phyloP scores from a whole-genome alignment of 106 monocot genomes.

The Apostasia ramifera region DNA sequence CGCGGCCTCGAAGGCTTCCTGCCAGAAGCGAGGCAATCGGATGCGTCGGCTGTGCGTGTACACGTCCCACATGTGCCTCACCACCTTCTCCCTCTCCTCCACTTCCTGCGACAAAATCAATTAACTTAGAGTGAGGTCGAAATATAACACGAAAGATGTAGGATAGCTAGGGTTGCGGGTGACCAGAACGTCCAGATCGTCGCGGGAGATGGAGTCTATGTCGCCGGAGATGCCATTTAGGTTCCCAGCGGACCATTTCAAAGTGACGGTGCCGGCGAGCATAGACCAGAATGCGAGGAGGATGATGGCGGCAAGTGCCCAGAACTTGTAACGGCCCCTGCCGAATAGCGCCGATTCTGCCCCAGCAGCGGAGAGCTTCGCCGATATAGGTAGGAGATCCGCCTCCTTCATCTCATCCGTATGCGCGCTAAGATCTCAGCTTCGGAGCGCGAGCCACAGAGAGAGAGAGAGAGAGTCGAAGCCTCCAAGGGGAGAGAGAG shows the following conservation, averaged over 20 bases:
- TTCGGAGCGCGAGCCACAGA: not conserved
- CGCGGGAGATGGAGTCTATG: conserved; percentile 27
- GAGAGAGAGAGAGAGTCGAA: not conserved
- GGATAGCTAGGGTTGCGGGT: not conserved
- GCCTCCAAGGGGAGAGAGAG: no score
- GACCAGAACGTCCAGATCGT: conserved; percentile 79
- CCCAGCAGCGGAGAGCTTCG: conserved; percentile 11
- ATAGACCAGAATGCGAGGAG: conserved; percentile 97
- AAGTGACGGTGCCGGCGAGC: conserved; percentile 84
- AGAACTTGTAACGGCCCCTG: conserved; percentile 76
- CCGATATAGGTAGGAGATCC: conserved; percentile 25
- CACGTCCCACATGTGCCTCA: conserved; percentile 90
- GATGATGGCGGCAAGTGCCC: conserved; percentile 71
- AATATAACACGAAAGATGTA: not conserved
- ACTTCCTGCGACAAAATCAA: conserved; percentile 42
- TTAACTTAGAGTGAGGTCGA: not conserved
- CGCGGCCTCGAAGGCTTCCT: conserved; percentile 91
- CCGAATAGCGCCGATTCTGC: conserved; percentile 27
- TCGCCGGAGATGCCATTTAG: conserved; percentile 29
- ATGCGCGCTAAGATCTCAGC: not conserved
- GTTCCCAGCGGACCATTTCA: conserved; percentile 62
- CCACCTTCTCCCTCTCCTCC: conserved; percentile 93
- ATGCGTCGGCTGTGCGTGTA: conserved; percentile 60
- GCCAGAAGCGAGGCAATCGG: conserved; percentile 79
- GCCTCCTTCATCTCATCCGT: conserved; percentile 53